Evolutionary conservation across 208 protist species (phyloP).

Genomic region (Leishmania braziliensis): DNA sequence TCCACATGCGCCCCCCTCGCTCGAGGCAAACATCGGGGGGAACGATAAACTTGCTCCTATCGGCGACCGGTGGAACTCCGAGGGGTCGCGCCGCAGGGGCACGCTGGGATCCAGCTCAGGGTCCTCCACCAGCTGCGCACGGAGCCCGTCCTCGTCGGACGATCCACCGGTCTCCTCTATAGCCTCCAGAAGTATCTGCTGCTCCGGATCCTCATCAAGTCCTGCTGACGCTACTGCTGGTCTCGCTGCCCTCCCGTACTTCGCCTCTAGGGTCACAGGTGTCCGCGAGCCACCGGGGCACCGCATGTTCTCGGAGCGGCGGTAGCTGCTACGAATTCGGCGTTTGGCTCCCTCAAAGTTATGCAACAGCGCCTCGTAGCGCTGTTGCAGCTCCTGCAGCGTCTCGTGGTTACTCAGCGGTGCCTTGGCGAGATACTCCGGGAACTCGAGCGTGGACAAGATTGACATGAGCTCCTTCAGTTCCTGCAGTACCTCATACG

Average conservation of each 20-base stretch:
- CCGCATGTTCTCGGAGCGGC: background rate
- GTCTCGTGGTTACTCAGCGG: constrained; percentile 59
- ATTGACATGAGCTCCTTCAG: constrained; percentile 41
- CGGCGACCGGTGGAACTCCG: background rate
- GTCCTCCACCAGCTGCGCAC: constrained; percentile 23
- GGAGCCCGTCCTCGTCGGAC: constrained; percentile 27
- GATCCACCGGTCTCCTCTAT: constrained; percentile 28
- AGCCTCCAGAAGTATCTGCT: constrained; percentile 16
- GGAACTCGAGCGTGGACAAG: constrained; percentile 29
- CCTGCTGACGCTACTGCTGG: background rate
- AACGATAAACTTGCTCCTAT: background rate
- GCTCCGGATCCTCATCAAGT: background rate
- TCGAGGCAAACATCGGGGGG: background rate
- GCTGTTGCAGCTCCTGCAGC: constrained; percentile 41
- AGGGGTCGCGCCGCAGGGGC: background rate
- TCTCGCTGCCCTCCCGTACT: background rate
- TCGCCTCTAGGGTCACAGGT: background rate
- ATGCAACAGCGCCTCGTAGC: constrained; percentile 49
- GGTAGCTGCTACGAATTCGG: constrained; percentile 6
- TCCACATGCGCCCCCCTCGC: background rate
- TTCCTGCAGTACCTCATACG: constrained; percentile 45
- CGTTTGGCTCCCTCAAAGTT: constrained; percentile 50
- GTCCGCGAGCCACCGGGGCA: background rate
- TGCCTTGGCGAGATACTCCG: constrained; percentile 27
- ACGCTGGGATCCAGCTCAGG: background rate